Percentiles rank a stretch among this genome's conserved stretches.
Evolutionary conservation across 176 grass and related monocot species (phyloP).

Genomic region (Rhipidocladum racemiflorum): DNA sequence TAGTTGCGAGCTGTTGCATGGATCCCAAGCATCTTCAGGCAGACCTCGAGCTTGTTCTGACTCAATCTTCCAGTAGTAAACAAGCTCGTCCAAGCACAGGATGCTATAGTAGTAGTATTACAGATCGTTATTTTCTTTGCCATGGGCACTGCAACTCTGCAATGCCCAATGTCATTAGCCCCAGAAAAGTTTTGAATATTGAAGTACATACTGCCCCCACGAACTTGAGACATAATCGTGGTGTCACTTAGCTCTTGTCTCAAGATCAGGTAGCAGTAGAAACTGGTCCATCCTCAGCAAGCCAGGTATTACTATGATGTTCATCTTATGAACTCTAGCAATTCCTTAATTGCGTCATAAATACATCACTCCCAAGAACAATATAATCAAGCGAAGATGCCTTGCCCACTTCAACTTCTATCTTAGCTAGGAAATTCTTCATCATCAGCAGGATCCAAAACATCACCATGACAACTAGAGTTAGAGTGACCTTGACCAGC

Average conservation of each 20-base stretch:
- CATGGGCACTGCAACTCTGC: neutral
- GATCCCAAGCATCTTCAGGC: slow-evolving; percentile 6
- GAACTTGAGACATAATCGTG: neutral
- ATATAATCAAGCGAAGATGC: slow-evolving; percentile 4
- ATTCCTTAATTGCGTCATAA: slow-evolving; percentile 25
- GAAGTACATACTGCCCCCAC: neutral
- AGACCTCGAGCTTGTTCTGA: neutral
- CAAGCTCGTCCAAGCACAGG: neutral
- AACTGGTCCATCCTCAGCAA: neutral
- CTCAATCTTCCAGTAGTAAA: neutral
- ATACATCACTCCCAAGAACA: neutral
- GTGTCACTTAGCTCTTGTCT: neutral
- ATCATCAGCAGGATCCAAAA: slow-evolving; percentile 31
- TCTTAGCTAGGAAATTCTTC: slow-evolving; percentile 29
- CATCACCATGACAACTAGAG: neutral
- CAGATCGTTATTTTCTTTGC: neutral
- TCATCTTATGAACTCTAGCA: neutral
- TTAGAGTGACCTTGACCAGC: neutral
- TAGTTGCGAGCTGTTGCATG: neutral
- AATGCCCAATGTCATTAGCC: neutral
- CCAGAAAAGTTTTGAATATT: neutral
- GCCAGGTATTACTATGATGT: neutral
- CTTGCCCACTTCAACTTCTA: neutral
- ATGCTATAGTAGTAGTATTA: neutral
- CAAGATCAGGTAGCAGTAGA: neutral